Conservation (phyloP, 2,329 filamentous ascomycete species). For the Colletotrichum endophyticum region DNA sequence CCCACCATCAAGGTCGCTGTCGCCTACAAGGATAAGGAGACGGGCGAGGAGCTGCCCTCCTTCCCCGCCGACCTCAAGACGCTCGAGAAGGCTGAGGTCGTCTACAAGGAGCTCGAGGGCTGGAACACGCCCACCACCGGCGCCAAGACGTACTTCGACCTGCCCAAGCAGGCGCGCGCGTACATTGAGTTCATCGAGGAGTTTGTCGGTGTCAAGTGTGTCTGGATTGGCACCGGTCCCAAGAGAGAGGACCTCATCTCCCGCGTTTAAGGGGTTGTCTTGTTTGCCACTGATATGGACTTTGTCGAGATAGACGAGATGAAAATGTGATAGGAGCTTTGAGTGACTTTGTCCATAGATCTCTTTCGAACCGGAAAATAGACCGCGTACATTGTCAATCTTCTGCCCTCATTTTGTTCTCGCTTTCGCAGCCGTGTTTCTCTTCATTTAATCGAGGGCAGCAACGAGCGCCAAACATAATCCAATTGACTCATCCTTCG, state of each 20-base stretch:
- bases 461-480: rapidly evolving
- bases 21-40: slow-evolving; percentile 61
- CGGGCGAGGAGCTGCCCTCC: slow-evolving; percentile 55
- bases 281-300: background rate
- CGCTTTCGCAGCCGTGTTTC: background rate
- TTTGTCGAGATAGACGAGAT: background rate
- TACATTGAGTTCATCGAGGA: slow-evolving; percentile 74
- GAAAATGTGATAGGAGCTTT: background rate
- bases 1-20: slow-evolving; percentile 76
- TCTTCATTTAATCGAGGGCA: rapidly evolving
- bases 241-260: slow-evolving; percentile 68
- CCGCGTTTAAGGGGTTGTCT: slow-evolving; percentile 20
- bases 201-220: slow-evolving; percentile 62
- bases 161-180: slow-evolving; percentile 67
- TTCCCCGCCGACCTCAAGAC: slow-evolving; percentile 69
- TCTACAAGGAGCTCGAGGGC: slow-evolving; percentile 72
- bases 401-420: rapidly evolving
- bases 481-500: background rate
- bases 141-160: slow-evolving; percentile 62
- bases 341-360: background rate
- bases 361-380: background rate
- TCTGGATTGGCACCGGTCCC: slow-evolving; percentile 66
- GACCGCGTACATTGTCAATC: background rate
- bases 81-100: slow-evolving; percentile 64
- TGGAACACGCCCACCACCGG: slow-evolving; percentile 71